Percentiles rank a stretch among this genome's conserved stretches.
Conservation (phyloP, 768 basidiomycete species). For the Termitomyces sp. region DNA sequence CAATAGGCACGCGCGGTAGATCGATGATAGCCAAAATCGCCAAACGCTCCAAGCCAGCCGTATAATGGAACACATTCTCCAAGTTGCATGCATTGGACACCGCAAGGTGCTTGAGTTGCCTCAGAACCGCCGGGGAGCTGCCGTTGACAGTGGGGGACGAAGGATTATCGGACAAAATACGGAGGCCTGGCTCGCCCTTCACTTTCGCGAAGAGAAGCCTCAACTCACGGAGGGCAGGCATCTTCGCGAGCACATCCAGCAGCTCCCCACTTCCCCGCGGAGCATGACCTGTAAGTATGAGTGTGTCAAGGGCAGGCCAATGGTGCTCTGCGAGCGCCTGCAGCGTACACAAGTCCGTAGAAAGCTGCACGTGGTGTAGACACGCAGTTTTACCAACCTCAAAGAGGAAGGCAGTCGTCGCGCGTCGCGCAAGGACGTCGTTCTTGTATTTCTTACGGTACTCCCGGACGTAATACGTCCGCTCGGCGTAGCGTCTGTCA, state of each 20-base stretch:
- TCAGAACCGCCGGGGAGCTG: slow-evolving; percentile 18
- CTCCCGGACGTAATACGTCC: slow-evolving; percentile 29
- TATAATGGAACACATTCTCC: slow-evolving; percentile 22
- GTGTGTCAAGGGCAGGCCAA: slow-evolving; percentile 31
- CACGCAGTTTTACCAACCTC: slow-evolving; percentile 23
- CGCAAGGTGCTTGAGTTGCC: slow-evolving; percentile 27
- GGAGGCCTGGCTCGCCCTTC: slow-evolving; percentile 21
- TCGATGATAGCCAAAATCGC: slow-evolving; percentile 31
- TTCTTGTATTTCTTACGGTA: slow-evolving; percentile 33
- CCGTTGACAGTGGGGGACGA: slow-evolving; percentile 13
- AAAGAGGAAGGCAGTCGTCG: slow-evolving; percentile 24
- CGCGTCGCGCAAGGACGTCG: slow-evolving; percentile 25
- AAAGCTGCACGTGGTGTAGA: slow-evolving; percentile 31
- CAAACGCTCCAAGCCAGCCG: slow-evolving; percentile 24
- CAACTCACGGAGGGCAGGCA: slow-evolving; percentile 28
- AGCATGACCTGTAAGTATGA: slow-evolving; percentile 33
- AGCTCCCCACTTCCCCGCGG: slow-evolving; percentile 22
- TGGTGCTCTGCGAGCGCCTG: slow-evolving; percentile 22
- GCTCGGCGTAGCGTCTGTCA: slow-evolving; percentile 27
- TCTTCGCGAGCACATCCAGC: slow-evolving; percentile 25
- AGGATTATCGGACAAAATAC: slow-evolving; percentile 14
- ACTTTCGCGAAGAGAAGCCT: slow-evolving; percentile 27
- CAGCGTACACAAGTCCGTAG: slow-evolving; percentile 28
- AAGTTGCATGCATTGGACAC: slow-evolving; percentile 32
- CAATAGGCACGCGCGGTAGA: slow-evolving; percentile 30